Conservation (phyloP, 306 rosid species). For the Rosa multiflora region DNA sequence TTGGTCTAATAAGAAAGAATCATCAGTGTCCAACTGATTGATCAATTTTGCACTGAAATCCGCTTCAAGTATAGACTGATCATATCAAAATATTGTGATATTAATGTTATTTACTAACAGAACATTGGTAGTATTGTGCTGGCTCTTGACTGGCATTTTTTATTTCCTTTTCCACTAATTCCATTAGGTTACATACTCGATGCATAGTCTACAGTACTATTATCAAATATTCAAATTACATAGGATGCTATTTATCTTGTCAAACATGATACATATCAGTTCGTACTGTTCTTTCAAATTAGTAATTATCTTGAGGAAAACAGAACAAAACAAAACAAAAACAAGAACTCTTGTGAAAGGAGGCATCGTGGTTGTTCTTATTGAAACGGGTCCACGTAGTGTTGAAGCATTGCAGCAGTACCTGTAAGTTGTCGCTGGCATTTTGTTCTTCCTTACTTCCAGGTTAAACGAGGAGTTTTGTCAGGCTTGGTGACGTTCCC, state of each 20-base stretch:
- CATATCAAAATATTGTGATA: slow-evolving; percentile 6
- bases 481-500: slow-evolving; percentile 59
- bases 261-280: background rate
- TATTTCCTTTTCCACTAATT: background rate
- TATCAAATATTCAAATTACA: background rate
- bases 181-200: background rate
- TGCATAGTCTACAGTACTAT: background rate
- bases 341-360: background rate
- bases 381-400: background rate
- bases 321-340: too few species aligned
- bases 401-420: background rate
- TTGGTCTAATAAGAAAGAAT: slow-evolving; percentile 43
- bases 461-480: slow-evolving; percentile 49
- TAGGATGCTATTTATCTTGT: background rate
- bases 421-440: background rate
- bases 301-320: background rate
- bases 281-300: background rate
- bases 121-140: background rate
- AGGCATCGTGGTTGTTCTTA: background rate
- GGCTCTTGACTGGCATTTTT: background rate
- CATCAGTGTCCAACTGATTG: slow-evolving; percentile 39
- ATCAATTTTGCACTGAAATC: background rate
- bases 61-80: background rate
- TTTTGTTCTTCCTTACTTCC: slow-evolving; percentile 44
- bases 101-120: background rate